Conservation (phyloP, 2,329 filamentous ascomycete genomes). For the Delphinella strobiligena region DNA sequence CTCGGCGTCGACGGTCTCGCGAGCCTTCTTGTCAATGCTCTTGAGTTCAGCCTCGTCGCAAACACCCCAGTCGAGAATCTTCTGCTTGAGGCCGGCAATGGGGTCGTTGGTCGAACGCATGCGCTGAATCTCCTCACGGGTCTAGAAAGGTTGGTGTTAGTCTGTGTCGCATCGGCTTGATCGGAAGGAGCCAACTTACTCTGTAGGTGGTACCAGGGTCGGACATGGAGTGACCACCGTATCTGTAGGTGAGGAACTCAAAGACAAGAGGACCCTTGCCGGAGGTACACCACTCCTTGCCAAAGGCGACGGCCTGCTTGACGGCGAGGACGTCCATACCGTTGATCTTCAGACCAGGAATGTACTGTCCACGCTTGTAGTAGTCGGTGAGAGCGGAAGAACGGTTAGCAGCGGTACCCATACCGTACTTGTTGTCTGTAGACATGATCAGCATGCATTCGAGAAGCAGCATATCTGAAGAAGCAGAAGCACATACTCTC, state of each 20-base stretch:
- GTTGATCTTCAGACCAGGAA: conserved; percentile 98
- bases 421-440: conserved; percentile 98
- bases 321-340: conserved; percentile 98
- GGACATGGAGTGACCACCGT: conserved; percentile 99
- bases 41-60: conserved; percentile 92
- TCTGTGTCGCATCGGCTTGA: background rate
- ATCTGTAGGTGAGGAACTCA: conserved; percentile 98
- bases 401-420: conserved; percentile 92
- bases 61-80: conserved; percentile 91
- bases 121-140: conserved; percentile 97
- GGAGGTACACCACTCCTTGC: conserved; percentile 70
- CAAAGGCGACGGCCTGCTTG: conserved; percentile 90
- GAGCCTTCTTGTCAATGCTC: conserved; percentile 86
- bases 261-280: conserved; percentile 91
- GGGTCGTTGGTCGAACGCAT: conserved; percentile 99
- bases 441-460: conserved; percentile 13
- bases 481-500: conserved; percentile 59
- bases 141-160: conserved; percentile 29
- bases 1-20: conserved; percentile 74
- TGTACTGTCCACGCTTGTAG: conserved; percentile 99
- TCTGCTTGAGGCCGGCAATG: conserved; percentile 95
- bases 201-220: conserved; percentile 98
- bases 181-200: conserved; percentile 19
- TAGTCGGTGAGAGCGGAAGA: conserved; percentile 96
- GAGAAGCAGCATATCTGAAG: too few species aligned